Percentiles rank a stretch among this genome's conserved stretches.
phyloP scores from a whole-genome alignment of 2,329 filamentous ascomycete species.

The Didymella keratinophila region DNA sequence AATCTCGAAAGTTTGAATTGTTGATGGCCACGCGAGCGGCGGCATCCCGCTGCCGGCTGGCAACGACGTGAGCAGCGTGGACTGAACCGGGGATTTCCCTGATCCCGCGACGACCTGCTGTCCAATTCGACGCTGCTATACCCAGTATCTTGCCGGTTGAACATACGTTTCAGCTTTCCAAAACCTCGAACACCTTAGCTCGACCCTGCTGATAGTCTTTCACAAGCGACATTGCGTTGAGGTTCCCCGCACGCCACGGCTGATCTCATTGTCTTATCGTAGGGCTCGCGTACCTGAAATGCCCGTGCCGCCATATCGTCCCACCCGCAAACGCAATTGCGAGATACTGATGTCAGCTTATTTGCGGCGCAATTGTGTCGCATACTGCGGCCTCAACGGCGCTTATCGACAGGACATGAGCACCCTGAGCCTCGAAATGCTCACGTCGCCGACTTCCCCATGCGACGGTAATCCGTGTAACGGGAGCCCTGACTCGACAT shows the following conservation, averaged over 20 bases:
- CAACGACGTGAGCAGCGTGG: conserved; percentile 15
- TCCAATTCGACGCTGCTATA: neutral
- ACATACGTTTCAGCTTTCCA: neutral
- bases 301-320: conserved; percentile 26
- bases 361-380: conserved; percentile 29
- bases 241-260: conserved; percentile 32
- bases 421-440: neutral
- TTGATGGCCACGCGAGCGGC: conserved; percentile 17
- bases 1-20: conserved; percentile 20
- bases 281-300: conserved; percentile 20
- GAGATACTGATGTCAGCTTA: conserved; percentile 25
- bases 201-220: conserved; percentile 4
- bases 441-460: conserved; percentile 12
- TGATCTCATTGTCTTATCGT: conserved; percentile 14
- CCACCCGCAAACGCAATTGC: conserved; percentile 11
- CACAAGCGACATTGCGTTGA: conserved; percentile 12
- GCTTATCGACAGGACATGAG: conserved; percentile 18
- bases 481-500: conserved; percentile 26
- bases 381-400: conserved; percentile 33
- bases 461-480: conserved; percentile 7
- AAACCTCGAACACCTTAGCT: neutral
- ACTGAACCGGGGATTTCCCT: conserved; percentile 10
- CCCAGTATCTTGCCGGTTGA: neutral
- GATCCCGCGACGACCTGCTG: conserved; percentile 8
- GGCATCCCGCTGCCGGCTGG: conserved; percentile 24